Percentiles rank a stretch among this genome's conserved stretches.
Evolutionary conservation across 1,284 basidiomycete genomes (phyloP).

Genomic region (Hemileccinum hortonii): DNA sequence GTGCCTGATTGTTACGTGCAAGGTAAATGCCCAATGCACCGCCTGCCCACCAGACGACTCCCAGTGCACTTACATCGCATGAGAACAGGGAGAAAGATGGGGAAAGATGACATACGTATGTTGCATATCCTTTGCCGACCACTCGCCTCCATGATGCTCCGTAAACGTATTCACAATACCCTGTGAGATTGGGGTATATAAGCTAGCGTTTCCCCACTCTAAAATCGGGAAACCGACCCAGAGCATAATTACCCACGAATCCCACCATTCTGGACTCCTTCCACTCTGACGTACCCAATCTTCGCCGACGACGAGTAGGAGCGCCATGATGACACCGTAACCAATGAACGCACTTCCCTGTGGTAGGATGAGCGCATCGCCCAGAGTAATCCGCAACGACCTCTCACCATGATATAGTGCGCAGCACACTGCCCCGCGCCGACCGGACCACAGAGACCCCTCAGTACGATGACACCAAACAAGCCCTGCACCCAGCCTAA

Average conservation of each 20-base stretch:
- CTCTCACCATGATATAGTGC: slow-evolving; percentile 83
- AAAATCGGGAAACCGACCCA: slow-evolving; percentile 59
- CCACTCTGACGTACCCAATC: slow-evolving; percentile 74
- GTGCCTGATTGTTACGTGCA: slow-evolving; percentile 75
- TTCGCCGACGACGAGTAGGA: slow-evolving; percentile 82
- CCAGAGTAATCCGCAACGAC: not conserved
- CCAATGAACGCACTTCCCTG: slow-evolving; percentile 82
- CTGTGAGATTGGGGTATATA: slow-evolving; percentile 13
- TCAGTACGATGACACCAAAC: slow-evolving; percentile 66
- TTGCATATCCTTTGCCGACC: slow-evolving; percentile 94
- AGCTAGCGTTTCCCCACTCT: not conserved
- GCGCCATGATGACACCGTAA: slow-evolving; percentile 82
- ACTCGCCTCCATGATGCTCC: slow-evolving; percentile 76
- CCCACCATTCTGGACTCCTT: slow-evolving; percentile 86
- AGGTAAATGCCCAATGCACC: slow-evolving; percentile 87
- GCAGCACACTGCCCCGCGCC: slow-evolving; percentile 81
- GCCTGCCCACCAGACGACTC: slow-evolving; percentile 80
- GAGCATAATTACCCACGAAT: slow-evolving; percentile 83
- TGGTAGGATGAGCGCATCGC: not conserved
- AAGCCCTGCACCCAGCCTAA: slow-evolving; percentile 86
- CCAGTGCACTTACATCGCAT: slow-evolving; percentile 37
- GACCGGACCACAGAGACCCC: slow-evolving; percentile 70
- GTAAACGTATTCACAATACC: slow-evolving; percentile 87
- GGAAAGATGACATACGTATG: slow-evolving; percentile 66
- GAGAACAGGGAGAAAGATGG: not conserved